Percentiles rank a stretch among this genome's conserved stretches.
phyloP scores from a whole-genome alignment of 768 basidiomycete genomes.

The Trametes villosa region DNA sequence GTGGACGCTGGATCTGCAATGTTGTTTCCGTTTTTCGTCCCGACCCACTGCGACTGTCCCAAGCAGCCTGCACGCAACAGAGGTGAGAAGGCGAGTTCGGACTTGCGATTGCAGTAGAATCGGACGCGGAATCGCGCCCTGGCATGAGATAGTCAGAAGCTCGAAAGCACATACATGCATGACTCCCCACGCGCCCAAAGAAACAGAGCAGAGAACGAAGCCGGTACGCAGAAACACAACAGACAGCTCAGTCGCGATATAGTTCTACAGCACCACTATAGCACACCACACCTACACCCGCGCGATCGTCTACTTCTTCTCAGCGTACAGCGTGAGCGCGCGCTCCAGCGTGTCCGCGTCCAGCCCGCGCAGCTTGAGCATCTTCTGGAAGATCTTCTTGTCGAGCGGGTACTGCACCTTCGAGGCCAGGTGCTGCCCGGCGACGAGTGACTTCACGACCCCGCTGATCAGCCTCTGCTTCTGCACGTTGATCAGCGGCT shows the following conservation, averaged over 20 bases:
- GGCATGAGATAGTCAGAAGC: background rate
- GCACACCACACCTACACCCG: slow-evolving; percentile 1
- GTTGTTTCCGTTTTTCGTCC: no score
- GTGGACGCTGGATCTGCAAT: no score
- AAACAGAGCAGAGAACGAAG: background rate
- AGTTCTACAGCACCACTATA: slow-evolving; percentile 16
- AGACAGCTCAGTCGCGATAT: slow-evolving; percentile 8
- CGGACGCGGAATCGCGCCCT: no score
- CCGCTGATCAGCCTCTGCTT: slow-evolving; percentile 84
- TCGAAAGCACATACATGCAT: background rate
- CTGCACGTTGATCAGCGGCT: slow-evolving; percentile 87
- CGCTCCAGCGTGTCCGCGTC: slow-evolving; percentile 59
- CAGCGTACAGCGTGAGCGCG: slow-evolving; percentile 43
- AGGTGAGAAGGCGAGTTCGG: no score
- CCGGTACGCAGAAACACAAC: slow-evolving; percentile 7
- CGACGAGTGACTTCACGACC: slow-evolving; percentile 79
- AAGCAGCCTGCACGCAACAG: no score
- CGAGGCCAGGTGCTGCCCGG: slow-evolving; percentile 82
- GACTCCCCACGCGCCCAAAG: no score
- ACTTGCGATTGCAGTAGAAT: no score
- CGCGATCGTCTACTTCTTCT: slow-evolving; percentile 10
- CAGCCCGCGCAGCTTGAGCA: slow-evolving; percentile 70
- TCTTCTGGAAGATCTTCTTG: slow-evolving; percentile 76
- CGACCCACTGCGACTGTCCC: no score
- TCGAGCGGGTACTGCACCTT: slow-evolving; percentile 71